Evolutionary conservation across 1,284 basidiomycete species (phyloP).

Genomic region (Leccinum pachyderme): DNA sequence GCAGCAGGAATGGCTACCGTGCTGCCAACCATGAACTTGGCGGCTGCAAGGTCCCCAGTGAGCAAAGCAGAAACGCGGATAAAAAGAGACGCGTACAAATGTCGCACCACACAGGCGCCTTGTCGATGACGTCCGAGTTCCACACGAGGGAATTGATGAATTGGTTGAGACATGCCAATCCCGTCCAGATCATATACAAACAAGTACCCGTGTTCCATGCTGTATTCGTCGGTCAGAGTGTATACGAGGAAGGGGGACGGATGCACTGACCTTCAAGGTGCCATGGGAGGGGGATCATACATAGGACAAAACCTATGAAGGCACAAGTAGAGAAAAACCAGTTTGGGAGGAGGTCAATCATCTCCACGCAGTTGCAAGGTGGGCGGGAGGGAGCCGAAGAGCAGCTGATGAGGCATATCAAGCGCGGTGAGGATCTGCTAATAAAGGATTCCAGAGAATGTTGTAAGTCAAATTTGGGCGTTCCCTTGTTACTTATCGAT

Average conservation of each 20-base stretch:
- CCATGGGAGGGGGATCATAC: slow-evolving; percentile 45
- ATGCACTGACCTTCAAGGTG: slow-evolving; percentile 39
- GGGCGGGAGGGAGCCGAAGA: slow-evolving; percentile 2
- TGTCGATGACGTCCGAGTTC: slow-evolving; percentile 45
- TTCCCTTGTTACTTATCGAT: slow-evolving; percentile 33
- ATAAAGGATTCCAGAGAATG: slow-evolving; percentile 21
- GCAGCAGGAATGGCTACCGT: slow-evolving; percentile 52
- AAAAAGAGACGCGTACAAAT: slow-evolving; percentile 15
- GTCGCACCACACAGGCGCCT: slow-evolving; percentile 60
- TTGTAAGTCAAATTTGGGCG: slow-evolving; percentile 34
- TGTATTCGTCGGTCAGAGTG: slow-evolving; percentile 10
- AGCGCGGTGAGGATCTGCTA: slow-evolving; percentile 8
- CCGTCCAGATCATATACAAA: slow-evolving; percentile 57
- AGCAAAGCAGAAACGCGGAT: neutral
- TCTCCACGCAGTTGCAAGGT: slow-evolving; percentile 26
- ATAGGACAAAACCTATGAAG: slow-evolving; percentile 36
- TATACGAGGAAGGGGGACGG: neutral
- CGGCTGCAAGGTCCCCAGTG: slow-evolving; percentile 28
- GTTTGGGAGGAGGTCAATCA: slow-evolving; percentile 23
- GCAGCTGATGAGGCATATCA: slow-evolving; percentile 1
- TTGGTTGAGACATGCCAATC: slow-evolving; percentile 48
- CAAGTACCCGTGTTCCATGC: slow-evolving; percentile 59
- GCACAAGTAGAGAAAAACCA: slow-evolving; percentile 35
- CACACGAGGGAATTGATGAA: slow-evolving; percentile 58
- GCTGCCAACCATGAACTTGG: slow-evolving; percentile 40